Percentiles rank a stretch among this genome's conserved stretches.
phyloP scores from a whole-genome alignment of 768 basidiomycete genomes.

The Rhizopogon rudus region DNA sequence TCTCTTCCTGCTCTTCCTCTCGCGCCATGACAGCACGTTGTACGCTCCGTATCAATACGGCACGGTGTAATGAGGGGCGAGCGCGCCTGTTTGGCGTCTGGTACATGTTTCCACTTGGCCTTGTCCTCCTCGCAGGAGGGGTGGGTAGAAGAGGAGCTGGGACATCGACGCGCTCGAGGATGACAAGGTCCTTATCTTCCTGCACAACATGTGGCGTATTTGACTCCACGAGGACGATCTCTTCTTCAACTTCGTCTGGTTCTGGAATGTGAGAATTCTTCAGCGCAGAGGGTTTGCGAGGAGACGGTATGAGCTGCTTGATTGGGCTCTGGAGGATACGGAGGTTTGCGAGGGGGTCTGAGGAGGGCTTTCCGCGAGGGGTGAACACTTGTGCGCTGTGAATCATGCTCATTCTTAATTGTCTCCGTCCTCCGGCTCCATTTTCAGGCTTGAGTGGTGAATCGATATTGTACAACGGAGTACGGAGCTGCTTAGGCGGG shows the following conservation, averaged over 20 bases:
- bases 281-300: constrained; percentile 4
- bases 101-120: background rate
- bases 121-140: background rate
- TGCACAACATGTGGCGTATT: constrained; percentile 64
- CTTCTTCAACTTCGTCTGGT: constrained; percentile 40
- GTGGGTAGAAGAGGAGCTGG: constrained; percentile 11
- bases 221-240: constrained; percentile 60
- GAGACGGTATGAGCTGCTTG: constrained; percentile 10
- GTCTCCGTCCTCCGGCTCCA: constrained; percentile 21
- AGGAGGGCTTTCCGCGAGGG: constrained; percentile 46
- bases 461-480: constrained; percentile 46
- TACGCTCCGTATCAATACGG: constrained; percentile 66
- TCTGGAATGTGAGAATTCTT: constrained; percentile 12
- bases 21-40: constrained; percentile 52
- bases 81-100: constrained; percentile 22
- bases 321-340: constrained; percentile 50
- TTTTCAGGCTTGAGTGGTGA: constrained; percentile 29
- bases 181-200: constrained; percentile 66
- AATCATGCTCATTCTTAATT: constrained; percentile 72
- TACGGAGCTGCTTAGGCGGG: constrained; percentile 67
- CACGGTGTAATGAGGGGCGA: constrained; percentile 56
- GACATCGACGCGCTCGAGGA: constrained; percentile 61
- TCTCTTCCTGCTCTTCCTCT: constrained; percentile 47
- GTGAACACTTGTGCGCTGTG: constrained; percentile 69
- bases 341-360: constrained; percentile 58